phyloP scores from a whole-genome alignment of 1,139 yeast species.

The Debaryomyces udenii region DNA sequence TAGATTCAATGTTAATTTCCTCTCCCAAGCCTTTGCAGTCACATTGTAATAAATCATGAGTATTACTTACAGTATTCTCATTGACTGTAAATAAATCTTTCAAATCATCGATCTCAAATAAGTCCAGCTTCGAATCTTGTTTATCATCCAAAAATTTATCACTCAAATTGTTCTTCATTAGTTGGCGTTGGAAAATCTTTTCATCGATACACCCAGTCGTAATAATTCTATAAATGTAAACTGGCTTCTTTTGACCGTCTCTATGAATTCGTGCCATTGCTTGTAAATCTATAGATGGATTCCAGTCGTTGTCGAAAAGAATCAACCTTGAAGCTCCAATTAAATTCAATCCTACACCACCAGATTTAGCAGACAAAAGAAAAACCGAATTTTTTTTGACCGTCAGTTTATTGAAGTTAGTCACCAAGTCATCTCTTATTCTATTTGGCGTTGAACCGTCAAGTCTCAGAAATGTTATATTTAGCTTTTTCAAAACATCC shows the following conservation, averaged over 20 bases:
- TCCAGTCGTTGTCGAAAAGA: slow-evolving; percentile 91
- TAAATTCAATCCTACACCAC: slow-evolving; percentile 90
- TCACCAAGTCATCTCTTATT: slow-evolving; percentile 66
- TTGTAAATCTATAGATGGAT: slow-evolving; percentile 89
- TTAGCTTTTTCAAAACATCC: slow-evolving; percentile 51
- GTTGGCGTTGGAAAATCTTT: slow-evolving; percentile 90
- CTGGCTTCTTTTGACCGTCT: slow-evolving; percentile 85
- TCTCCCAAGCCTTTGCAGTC: slow-evolving; percentile 59
- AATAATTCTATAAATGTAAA: slow-evolving; percentile 78
- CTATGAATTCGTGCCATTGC: slow-evolving; percentile 96
- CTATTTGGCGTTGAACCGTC: slow-evolving; percentile 84
- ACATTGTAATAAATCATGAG: slow-evolving; percentile 86
- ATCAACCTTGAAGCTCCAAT: slow-evolving; percentile 88
- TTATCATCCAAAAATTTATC: slow-evolving; percentile 71
- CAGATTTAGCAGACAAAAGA: slow-evolving; percentile 84
- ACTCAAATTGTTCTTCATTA: slow-evolving; percentile 80
- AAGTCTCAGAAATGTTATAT: slow-evolving; percentile 59
- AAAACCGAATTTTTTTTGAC: slow-evolving; percentile 59
- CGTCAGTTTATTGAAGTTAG: slow-evolving; percentile 61
- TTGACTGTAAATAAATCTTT: slow-evolving; percentile 72
- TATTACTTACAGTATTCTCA: slow-evolving; percentile 59
- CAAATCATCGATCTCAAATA: slow-evolving; percentile 66
- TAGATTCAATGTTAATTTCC: slow-evolving; percentile 20
- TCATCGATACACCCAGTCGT: slow-evolving; percentile 94
- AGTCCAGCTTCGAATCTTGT: slow-evolving; percentile 38